Base-by-base conservation (phyloP, 1,139 yeast species). In the Suhomyces choctaworum region DNA sequence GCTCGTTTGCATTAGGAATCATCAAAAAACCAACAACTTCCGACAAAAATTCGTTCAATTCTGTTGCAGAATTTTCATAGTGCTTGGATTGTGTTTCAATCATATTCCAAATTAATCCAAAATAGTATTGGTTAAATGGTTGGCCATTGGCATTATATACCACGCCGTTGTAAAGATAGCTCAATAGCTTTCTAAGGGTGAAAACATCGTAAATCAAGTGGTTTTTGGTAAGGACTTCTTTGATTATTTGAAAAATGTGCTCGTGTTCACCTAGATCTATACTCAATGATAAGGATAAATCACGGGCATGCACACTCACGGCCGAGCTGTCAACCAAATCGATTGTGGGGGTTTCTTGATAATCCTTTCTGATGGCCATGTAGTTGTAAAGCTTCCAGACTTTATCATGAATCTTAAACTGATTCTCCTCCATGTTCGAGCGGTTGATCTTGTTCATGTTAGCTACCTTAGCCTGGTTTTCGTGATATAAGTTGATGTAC, bases 361-460 rank as follows among this genome's bases (percentile, higher is more conserved):
- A 68, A 41, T 70, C 75, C 35, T 60, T 60, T 34, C 76, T 57
- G 7, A 68, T 56, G 9, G 70, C 64, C 29, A 64, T 52, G 38
- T 62, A 55, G 29, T 65, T 52, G 42, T 68, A 65, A 20, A 67
- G 50, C 4, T 48, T 42, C 73, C 75, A 68, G 16, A 64, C 50
- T 7, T 31, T 46, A 7, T 43, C 30, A 31, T 52, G 54, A 19
- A 47, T 31, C 10, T 43, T 31, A n/a, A 27, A 9, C 13, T 22
- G 17, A 3, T 26, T 11, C 5, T 27, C 31, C 12, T 35, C 39
- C 7, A 25, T 16, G 1, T 22, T 11, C 4, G 27, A 7, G n/a
- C 31, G 17, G 9, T n/a, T 14, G 25, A 31, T 20, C 7, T 29
- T 24, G 5, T 21, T 27, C 21, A 27, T 7, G 7, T 23, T 29